Percentiles rank a stretch among this genome's conserved stretches.
Conservation (phyloP, 2,329 filamentous ascomycete species). For the Botrytis aclada region DNA sequence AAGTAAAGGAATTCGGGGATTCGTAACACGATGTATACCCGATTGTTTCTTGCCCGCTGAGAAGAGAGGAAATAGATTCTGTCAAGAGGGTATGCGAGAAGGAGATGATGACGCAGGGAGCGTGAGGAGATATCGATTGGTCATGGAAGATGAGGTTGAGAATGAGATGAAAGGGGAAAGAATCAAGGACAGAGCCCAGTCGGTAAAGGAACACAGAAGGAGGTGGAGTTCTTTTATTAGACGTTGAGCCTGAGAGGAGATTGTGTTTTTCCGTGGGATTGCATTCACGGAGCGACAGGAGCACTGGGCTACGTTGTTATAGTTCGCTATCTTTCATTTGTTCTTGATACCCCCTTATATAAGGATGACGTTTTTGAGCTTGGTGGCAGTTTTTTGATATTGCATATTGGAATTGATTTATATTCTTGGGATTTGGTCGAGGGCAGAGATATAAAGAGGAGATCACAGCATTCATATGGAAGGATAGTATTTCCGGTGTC, state of each 20-base stretch:
- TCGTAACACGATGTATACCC: conserved; percentile 58
- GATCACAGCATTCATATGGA: not conserved
- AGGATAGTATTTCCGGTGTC: not conserved
- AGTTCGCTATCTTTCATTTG: conserved; percentile 2
- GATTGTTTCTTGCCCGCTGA: conserved; percentile 57
- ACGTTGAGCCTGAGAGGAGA: not conserved
- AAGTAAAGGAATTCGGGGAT: conserved; percentile 57
- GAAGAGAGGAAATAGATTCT: conserved; percentile 55
- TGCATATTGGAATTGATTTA: conserved; percentile 1
- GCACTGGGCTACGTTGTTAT: not conserved
- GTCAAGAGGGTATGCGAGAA: conserved; percentile 36
- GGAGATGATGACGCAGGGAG: conserved; percentile 51
- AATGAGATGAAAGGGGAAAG: not conserved
- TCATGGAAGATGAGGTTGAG: conserved; percentile 35
- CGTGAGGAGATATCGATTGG: conserved; percentile 58
- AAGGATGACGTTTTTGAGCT: not conserved
- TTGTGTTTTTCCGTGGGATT: not conserved
- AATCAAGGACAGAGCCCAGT: not conserved
- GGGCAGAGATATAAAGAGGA: not conserved
- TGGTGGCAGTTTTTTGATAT: not conserved
- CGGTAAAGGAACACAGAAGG: not conserved
- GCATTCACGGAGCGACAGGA: not conserved
- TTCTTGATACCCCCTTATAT: conserved; percentile 13
- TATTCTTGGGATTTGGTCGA: not conserved
- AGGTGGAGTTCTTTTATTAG: conserved; percentile 8